Evolutionary conservation across 78 protist species (phyloP).

Genomic region (Parvularia atlantis): DNA sequence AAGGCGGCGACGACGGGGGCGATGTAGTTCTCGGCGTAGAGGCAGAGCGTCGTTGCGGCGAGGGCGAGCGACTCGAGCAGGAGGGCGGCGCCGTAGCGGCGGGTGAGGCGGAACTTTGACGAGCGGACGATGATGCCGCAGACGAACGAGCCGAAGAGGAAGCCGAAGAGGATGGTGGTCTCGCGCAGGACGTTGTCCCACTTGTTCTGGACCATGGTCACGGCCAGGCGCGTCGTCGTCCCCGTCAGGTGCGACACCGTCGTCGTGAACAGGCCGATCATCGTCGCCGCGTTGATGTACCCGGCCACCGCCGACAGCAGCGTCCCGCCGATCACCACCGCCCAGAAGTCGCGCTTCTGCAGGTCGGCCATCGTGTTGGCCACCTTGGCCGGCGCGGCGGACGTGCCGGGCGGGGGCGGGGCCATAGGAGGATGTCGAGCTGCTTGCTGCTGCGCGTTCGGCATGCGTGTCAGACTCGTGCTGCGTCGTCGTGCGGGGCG

Average conservation of each 20-base stretch:
- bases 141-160: neutral
- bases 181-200: too few species aligned
- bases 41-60: neutral
- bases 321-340: neutral
- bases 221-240: neutral
- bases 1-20: neutral
- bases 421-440: too few species aligned
- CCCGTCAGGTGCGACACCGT: slow-evolving; percentile 13
- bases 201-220: neutral
- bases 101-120: neutral
- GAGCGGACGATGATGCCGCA: neutral
- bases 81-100: neutral
- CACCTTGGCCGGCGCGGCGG: too few species aligned
- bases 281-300: neutral
- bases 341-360: too few species aligned
- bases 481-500: too few species aligned
- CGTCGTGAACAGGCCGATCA: neutral
- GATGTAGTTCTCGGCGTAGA: neutral
- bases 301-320: neutral
- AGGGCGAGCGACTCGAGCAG: neutral
- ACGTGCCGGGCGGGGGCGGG: too few species aligned
- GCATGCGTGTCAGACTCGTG: too few species aligned
- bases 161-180: neutral
- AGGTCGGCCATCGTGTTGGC: too few species aligned
- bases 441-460: too few species aligned